Evolutionary conservation across 257 asterid genomes (phyloP).

Genomic region (Nicotiana obtusifolia): DNA sequence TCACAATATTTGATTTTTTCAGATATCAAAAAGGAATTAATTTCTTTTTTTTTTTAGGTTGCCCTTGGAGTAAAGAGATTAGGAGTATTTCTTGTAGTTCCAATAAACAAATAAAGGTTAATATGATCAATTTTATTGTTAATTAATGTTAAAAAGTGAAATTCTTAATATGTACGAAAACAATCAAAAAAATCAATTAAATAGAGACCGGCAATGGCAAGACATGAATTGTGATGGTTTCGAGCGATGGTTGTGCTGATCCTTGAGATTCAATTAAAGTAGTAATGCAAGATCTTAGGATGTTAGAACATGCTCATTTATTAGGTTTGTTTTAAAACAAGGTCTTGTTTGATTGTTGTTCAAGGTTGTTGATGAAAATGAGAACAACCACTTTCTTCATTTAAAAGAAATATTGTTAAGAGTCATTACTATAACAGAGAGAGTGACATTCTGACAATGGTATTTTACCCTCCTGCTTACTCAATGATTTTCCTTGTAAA

Average conservation of each 20-base stretch:
- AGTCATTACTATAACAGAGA: background rate
- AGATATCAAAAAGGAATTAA: too few species aligned
- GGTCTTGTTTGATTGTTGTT: conserved; percentile 11
- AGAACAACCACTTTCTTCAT: background rate
- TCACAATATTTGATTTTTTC: too few species aligned
- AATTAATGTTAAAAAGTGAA: too few species aligned
- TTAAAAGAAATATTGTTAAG: background rate
- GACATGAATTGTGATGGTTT: background rate
- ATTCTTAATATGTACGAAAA: too few species aligned
- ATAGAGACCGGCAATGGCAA: background rate
- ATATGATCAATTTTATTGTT: too few species aligned
- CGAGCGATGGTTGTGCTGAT: background rate
- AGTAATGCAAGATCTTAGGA: background rate
- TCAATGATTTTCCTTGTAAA: background rate
- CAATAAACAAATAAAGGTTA: too few species aligned
- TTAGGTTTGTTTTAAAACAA: background rate
- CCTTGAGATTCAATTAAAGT: background rate
- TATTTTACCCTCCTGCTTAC: conserved; percentile 1
- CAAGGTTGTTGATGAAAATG: conserved; percentile 22
- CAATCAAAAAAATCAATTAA: too few species aligned
- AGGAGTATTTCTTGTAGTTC: too few species aligned
- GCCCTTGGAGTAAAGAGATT: too few species aligned
- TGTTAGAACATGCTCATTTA: background rate
- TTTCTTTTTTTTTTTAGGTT: too few species aligned
- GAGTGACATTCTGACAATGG: conserved; percentile 19